A percentile compares a stretch with the other conserved stretches of the same genome.
Evolutionary conservation across 139 green algal species (phyloP).

Genomic region (Micractinium sp.): DNA sequence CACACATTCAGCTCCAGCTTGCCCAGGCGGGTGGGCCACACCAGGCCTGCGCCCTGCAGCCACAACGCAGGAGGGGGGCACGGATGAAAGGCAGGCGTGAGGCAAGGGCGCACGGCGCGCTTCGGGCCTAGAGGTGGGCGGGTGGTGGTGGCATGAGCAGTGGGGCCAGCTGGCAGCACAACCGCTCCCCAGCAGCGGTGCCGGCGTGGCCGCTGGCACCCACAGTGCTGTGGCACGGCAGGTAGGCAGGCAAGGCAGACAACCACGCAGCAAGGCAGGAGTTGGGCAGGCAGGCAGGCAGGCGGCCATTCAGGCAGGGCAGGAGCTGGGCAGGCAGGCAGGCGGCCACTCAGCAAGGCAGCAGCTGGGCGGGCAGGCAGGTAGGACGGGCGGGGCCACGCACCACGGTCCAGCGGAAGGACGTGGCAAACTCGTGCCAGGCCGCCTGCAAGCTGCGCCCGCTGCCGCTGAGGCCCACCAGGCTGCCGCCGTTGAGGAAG

Average conservation of each 20-base stretch:
- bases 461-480: conserved; percentile 43
- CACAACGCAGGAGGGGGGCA: background rate
- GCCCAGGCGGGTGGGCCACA: conserved; percentile 46
- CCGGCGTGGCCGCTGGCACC: too few species aligned
- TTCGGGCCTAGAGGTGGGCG: background rate
- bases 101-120: background rate
- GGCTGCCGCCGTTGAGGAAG: conserved; percentile 80
- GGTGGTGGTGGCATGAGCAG: background rate
- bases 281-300: too few species aligned
- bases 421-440: conserved; percentile 44
- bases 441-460: conserved; percentile 4
- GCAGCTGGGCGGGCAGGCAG: background rate
- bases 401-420: conserved; percentile 72
- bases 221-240: too few species aligned
- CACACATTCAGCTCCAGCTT: conserved; percentile 48
- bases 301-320: too few species aligned
- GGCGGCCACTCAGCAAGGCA: background rate
- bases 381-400: conserved; percentile 7
- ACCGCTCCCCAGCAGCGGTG: background rate
- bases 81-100: background rate
- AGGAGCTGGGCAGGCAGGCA: background rate
- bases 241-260: too few species aligned
- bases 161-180: background rate
- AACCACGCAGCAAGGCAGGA: background rate
- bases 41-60: conserved; percentile 43